phyloP scores from a whole-genome alignment of 2,329 filamentous ascomycete genomes.

The Aspergillus floridensis region DNA sequence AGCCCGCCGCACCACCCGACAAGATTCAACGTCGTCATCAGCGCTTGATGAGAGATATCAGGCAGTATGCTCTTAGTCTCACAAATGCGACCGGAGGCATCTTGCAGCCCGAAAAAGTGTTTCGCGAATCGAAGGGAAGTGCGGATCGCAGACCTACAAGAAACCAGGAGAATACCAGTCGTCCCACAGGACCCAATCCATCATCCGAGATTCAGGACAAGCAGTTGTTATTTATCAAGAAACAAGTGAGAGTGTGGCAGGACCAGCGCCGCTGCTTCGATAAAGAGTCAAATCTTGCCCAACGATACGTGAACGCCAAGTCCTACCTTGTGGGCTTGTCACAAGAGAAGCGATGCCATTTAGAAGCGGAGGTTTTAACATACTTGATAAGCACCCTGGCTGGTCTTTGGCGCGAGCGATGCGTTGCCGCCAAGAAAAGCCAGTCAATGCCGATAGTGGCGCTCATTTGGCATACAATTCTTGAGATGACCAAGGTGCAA shows the following conservation, averaged over 20 bases:
- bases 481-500: constrained; percentile 33
- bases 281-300: neutral
- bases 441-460: constrained; percentile 5
- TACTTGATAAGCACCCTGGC: constrained; percentile 28
- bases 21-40: constrained; percentile 52
- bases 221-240: neutral
- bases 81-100: constrained; percentile 43
- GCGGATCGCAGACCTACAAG: neutral
- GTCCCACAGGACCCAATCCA: neutral
- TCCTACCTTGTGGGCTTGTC: constrained; percentile 2
- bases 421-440: neutral
- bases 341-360: constrained; percentile 25
- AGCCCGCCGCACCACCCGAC: constrained; percentile 10
- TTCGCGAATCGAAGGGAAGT: neutral
- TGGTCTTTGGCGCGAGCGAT: constrained; percentile 18
- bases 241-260: constrained; percentile 5
- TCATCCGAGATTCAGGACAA: neutral
- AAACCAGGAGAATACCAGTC: neutral
- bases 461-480: constrained; percentile 40
- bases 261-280: neutral
- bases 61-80: constrained; percentile 66
- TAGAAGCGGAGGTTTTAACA: constrained; percentile 46
- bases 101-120: constrained; percentile 6
- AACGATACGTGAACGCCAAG: constrained; percentile 6
- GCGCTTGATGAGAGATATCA: constrained; percentile 65